A percentile compares a stretch with the other conserved stretches of the same genome.
phyloP scores from a whole-genome alignment of 352 stramenopile species.

The Phytophthora pluvialis region DNA sequence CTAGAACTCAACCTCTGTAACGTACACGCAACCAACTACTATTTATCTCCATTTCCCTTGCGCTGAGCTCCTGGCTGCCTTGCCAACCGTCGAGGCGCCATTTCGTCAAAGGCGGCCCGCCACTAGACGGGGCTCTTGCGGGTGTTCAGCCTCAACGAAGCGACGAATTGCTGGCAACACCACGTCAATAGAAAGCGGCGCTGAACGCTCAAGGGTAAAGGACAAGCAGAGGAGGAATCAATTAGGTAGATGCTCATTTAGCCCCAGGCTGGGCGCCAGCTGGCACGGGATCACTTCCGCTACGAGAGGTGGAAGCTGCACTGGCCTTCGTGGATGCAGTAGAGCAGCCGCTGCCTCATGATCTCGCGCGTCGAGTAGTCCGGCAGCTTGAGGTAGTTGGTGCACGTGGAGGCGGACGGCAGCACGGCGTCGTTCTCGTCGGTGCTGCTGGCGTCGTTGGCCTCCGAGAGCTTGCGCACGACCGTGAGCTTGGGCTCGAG shows the following conservation, averaged over 20 bases:
- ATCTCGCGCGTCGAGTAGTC: slow-evolving; percentile 84
- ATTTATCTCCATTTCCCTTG: slow-evolving; percentile 34
- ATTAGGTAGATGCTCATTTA: slow-evolving; percentile 24
- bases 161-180: neutral
- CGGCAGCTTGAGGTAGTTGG: slow-evolving; percentile 93
- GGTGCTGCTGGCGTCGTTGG: slow-evolving; percentile 13
- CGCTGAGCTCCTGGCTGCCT: neutral
- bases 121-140: too few species aligned
- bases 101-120: slow-evolving; percentile 3
- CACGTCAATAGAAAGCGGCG: slow-evolving; percentile 9
- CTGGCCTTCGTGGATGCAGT: slow-evolving; percentile 89
- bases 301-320: slow-evolving; percentile 86
- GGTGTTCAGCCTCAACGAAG: too few species aligned
- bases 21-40: slow-evolving; percentile 29
- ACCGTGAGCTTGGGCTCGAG: slow-evolving; percentile 90
- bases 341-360: slow-evolving; percentile 75
- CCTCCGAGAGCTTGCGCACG: slow-evolving; percentile 76
- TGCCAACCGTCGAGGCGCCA: neutral
- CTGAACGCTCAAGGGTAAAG: slow-evolving; percentile 19
- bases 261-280: slow-evolving; percentile 21
- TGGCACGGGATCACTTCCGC: slow-evolving; percentile 21
- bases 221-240: slow-evolving; percentile 3
- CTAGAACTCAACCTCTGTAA: slow-evolving; percentile 17
- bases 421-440: slow-evolving; percentile 58
- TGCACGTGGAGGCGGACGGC: slow-evolving; percentile 90